Conservation (phyloP, 2,329 filamentous ascomycete genomes). For the Incumbomyces lentus region DNA sequence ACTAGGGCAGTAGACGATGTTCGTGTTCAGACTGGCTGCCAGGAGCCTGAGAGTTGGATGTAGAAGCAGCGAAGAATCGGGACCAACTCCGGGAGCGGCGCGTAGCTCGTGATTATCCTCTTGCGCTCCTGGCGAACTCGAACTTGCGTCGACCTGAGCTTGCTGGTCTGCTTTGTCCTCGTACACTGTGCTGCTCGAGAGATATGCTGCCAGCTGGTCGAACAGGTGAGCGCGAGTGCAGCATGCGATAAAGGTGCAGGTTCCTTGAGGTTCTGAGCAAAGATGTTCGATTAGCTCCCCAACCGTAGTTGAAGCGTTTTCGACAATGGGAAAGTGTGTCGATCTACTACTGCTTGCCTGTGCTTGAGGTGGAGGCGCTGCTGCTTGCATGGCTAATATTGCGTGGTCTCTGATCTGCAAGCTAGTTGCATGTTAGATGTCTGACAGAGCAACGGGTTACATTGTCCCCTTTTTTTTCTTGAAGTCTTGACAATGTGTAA, state of each 20-base stretch:
- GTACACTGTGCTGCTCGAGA: not conserved
- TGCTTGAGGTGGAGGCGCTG: too few species aligned
- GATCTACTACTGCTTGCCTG: too few species aligned
- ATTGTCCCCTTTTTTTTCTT: too few species aligned
- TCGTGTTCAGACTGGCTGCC: conserved; percentile 57
- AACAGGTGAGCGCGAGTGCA: not conserved
- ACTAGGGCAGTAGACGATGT: conserved; percentile 62
- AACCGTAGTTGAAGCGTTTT: not conserved
- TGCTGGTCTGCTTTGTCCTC: not conserved
- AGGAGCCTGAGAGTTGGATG: conserved; percentile 59
- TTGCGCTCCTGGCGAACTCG: not conserved
- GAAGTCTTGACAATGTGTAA: too few species aligned
- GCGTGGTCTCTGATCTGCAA: too few species aligned
- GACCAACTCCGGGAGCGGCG: too few species aligned
- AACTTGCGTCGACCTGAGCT: not conserved
- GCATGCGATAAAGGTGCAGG: not conserved
- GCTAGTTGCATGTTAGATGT: too few species aligned
- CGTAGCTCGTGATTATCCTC: too few species aligned
- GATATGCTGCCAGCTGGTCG: not conserved
- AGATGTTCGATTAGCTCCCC: not conserved
- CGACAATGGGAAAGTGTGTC: not conserved
- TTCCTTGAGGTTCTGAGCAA: not conserved
- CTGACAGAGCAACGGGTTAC: too few species aligned
- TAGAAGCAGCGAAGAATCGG: conserved; percentile 34
- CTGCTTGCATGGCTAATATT: too few species aligned